These are phyloP conservation scores for Haematococcus lacustris DNA, from an alignment of 139 green algal genomes.

Conservation along the genomic window DNA sequence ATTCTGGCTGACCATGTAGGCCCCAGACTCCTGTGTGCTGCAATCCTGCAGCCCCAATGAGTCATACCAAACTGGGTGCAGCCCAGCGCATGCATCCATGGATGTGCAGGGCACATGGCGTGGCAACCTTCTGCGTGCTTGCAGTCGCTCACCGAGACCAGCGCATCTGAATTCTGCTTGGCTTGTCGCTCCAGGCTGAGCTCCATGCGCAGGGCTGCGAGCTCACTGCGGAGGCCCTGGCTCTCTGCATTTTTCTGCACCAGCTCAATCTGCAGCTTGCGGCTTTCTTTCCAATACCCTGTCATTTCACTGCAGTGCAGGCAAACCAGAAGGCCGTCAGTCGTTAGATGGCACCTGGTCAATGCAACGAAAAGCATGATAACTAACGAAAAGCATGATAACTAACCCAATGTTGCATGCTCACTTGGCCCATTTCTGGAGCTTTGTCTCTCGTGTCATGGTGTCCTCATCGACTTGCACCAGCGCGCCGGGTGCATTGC, in stretches of 20 bases:
- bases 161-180: neutral
- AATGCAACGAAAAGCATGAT: too few relatives aligned
- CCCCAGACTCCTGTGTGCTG: too few relatives aligned
- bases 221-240: constrained; percentile 9
- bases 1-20: too few relatives aligned
- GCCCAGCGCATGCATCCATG: too few relatives aligned
- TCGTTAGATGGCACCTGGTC: too few relatives aligned
- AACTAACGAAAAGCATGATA: too few relatives aligned
- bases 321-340: too few relatives aligned
- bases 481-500: constrained; percentile 11
- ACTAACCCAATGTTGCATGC: too few relatives aligned
- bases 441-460: constrained; percentile 9
- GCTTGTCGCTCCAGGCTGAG: constrained; percentile 6
- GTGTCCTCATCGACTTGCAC: constrained; percentile 4
- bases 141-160: constrained; percentile 3
- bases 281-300: constrained; percentile 6
- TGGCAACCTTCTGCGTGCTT: too few relatives aligned
- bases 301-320: constrained; percentile 7
- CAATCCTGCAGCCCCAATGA: too few relatives aligned
- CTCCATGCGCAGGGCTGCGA: constrained; percentile 9
- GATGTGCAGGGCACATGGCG: too few relatives aligned
- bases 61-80: too few relatives aligned
- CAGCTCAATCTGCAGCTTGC: constrained; percentile 8
- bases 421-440: constrained; percentile 12
- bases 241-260: constrained; percentile 9